Base-by-base conservation (phyloP, 306 rosid species). In the Carpinus fangiana region DNA sequence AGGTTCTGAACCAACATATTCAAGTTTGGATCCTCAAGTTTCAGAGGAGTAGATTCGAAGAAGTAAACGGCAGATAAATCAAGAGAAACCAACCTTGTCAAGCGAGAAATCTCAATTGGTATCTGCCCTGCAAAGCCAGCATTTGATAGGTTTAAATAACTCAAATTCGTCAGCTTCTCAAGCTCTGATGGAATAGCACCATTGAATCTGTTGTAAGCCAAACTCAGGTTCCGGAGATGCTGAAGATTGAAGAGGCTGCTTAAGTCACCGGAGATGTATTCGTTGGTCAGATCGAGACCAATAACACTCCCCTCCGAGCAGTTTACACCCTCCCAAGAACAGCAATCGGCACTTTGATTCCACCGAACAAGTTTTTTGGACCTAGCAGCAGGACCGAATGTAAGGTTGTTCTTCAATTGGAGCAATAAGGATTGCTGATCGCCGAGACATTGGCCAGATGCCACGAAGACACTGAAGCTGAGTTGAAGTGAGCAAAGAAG, bases 1-100 rank as follows among this genome's bases (percentile, higher is more conserved):
- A 93, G 81, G 51, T 84, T 83, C 7, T 70, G 83, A 13, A 88
- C 71, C 46, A 88, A 52, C 47, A 17, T 50, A 3, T 2, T 41
- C 0, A 89, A 55, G 78, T 51, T 73, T 74, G 84, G 86, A 8
- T 61, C 79, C 75, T 80, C 87, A 54, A 86, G 84, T 43, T 61
- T 83, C 75, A 83, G 45, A 8, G 28, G 28, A 57, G 5, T 73
- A 13, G 43, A 48, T 8, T 77, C 79, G 12, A 41, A 7, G 31
- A 72, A 26, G 50, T 20, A 61, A 21, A 10, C 10, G 50, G 55
- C 56, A 48, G 89, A 88, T 10, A 86, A 1, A 75, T 84, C 84
- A 70, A 89, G 90, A 76, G 77, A 18, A 7, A 77, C 80, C 78
- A 89, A 84, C 74, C 70, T 82, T 38, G 82, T 87, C 43, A 89